Base-by-base conservation (phyloP, 2,329 filamentous ascomycete species). In the Xylariales sp. region DNA sequence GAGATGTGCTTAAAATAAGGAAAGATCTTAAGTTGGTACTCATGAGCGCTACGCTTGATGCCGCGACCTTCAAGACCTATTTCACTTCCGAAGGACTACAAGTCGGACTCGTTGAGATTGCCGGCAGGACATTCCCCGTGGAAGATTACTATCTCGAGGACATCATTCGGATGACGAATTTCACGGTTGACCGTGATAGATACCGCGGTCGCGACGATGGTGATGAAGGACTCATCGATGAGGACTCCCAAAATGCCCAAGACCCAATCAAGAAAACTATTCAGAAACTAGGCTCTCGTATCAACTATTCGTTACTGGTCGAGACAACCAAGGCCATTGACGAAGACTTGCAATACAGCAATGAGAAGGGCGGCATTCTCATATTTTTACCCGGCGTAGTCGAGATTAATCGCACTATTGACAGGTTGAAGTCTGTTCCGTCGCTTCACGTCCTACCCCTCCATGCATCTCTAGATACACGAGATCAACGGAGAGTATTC, bases 41-140 rank as follows among this genome's bases (percentile, higher is more conserved):
- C 43, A 99, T 99, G 96, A 97, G 93, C 80, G 95, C 95, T 1
- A 99, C 95, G 0, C 87, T 98, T 3, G 94, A 99, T 79, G 94
- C 95, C 1, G 87, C 90, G 0, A 89, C 94, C 0, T 98, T 98
- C 79, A 89, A 89, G 71, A 83, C 89, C 64, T 98, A 98, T 79
- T 98, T 98, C 81, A 88, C 86, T 5, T 86, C 86, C 1, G 87
- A 89, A 59, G 87, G 87, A 1, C 77, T 88, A 12, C 85, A 84
- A 4, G 94, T 98, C 36, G 93, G 93, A 7, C 83, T 90, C 67
- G 91, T 98, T 9, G 91, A 97, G 77, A 97, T 98, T 71, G 87
- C 92, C 56, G 95, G 96, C 1, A 86, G 95, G 64, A 98, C 95
- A 4, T 95, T 92, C 77, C 94, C 95, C 0, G 94, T 99, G 0